Evolutionary conservation across 768 basidiomycete species (phyloP), one percentile per base, ranked within the genome.

Genomic region (Russula ochroleuca): DNA sequence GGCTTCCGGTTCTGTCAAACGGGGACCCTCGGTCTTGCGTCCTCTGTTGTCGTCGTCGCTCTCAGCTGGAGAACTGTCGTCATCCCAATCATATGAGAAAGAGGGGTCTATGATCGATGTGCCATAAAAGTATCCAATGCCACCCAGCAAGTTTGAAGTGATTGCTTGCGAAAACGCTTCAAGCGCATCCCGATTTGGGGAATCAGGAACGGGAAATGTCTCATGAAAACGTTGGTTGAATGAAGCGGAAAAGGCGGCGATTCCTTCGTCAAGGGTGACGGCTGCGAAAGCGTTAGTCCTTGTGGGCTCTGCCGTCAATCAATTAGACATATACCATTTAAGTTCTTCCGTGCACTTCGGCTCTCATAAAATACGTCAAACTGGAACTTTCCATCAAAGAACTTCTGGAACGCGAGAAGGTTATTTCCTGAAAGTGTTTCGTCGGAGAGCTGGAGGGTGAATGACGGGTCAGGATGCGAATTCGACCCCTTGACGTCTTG

Each of bases 61-160:
- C 21, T 81, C 83, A 10, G n/a, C 40, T 19, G 55, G 50, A 14
- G 81, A 80, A 54, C 80, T 79, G 11, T 83, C 83, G 4, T 81
- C 87, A 70, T 98, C 96, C 87, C 94, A 95, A 70, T 95, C 93
- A 70, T 90, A 91, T 17, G 88, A 85, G 72, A 94, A 94, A 41
- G 85, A 83, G 47, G 83, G 80, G 72, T 98, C 89, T 9, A 97
- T 83, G 67, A 98, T 87, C 0, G 92, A 94, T 5, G 81, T 85
- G 15, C 95, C 95, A 70, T 95, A 89, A 75, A 95, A 98, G 75
- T 97, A 98, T 13, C 95, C 95, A 41, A 98, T 85, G 21, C 95
- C 95, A 59, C 92, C 95, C 13, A 98, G 76, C 49, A 98, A 81
- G 72, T 94, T 98, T 1, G 95, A 88, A 0, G 94, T 96, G 62